These are phyloP conservation scores for Podila epigama DNA, from an alignment of 192 early-diverging fungal species.

Conservation along the genomic window DNA sequence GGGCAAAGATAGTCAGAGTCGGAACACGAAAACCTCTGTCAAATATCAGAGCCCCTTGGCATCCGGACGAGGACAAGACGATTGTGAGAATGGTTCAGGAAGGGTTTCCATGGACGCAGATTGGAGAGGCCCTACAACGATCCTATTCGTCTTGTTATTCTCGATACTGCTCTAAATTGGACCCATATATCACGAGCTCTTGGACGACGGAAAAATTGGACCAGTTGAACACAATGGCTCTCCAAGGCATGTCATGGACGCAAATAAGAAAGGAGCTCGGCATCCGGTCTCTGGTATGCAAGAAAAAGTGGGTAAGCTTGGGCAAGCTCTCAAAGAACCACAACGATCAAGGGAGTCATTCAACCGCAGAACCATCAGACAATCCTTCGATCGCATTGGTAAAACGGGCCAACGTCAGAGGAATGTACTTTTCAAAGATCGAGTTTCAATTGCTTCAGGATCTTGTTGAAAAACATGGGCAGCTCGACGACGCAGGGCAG, in stretches of 20 bases:
- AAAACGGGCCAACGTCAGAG: neutral
- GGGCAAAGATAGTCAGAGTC: too few relatives aligned
- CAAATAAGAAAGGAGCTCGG: constrained; percentile 19
- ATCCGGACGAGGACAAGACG: constrained; percentile 1
- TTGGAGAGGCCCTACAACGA: constrained; percentile 11
- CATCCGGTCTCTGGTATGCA: constrained; percentile 9
- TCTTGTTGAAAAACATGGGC: constrained; percentile 8
- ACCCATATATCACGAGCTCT: constrained; percentile 3
- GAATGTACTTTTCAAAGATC: constrained; percentile 16
- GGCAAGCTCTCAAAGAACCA: neutral
- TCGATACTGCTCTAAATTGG: constrained; percentile 15
- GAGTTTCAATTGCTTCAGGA: constrained; percentile 11
- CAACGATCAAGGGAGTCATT: too few relatives aligned
- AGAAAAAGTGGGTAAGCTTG: constrained; percentile 11
- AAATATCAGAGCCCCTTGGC: constrained; percentile 1
- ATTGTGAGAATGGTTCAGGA: constrained; percentile 12
- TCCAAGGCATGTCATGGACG: constrained; percentile 15
- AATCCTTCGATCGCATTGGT: neutral
- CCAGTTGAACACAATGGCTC: constrained; percentile 10
- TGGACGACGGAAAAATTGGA: constrained; percentile 8
- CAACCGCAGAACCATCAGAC: neutral
- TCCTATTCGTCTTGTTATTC: constrained; percentile 38
- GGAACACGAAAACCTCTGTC: too few relatives aligned
- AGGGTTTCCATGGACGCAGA: constrained; percentile 11
- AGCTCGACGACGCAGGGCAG: constrained; percentile 11